Conservation (phyloP, 805 yeast genomes). For the Debaryomyces maramus region DNA sequence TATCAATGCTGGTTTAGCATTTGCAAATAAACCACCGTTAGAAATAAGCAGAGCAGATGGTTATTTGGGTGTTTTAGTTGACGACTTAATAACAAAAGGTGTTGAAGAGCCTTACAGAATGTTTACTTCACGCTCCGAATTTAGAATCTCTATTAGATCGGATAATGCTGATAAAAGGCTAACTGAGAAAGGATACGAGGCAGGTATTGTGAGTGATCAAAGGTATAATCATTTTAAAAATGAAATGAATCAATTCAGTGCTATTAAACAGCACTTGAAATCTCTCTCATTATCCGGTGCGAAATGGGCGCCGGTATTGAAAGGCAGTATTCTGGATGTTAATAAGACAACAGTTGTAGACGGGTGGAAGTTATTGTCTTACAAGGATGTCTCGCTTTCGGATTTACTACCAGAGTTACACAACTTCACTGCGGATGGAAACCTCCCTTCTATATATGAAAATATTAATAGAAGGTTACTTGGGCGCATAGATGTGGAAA, state of each 20-base stretch:
- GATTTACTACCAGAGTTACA: slow-evolving; percentile 31
- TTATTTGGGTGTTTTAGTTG: slow-evolving; percentile 87
- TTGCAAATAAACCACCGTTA: slow-evolving; percentile 43
- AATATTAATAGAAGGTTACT: slow-evolving; percentile 41
- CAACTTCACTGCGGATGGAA: slow-evolving; percentile 16
- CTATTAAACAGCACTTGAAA: slow-evolving; percentile 47
- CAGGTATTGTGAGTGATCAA: slow-evolving; percentile 64
- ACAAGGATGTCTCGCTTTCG: slow-evolving; percentile 41
- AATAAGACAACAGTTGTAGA: slow-evolving; percentile 35
- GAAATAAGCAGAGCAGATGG: slow-evolving; percentile 76
- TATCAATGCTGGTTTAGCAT: slow-evolving; percentile 80
- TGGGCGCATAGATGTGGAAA: slow-evolving; percentile 71
- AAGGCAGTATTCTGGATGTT: slow-evolving; percentile 49
- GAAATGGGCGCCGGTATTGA: slow-evolving; percentile 60
- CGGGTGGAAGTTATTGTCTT: slow-evolving; percentile 73
- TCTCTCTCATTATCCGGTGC: slow-evolving; percentile 49
- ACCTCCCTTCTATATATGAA: slow-evolving; percentile 25
- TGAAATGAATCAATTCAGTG: slow-evolving; percentile 48
- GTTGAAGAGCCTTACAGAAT: slow-evolving; percentile 96
- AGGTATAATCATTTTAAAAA: slow-evolving; percentile 51
- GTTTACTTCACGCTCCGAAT: slow-evolving; percentile 97
- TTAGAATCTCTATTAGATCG: slow-evolving; percentile 82
- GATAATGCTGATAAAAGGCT: slow-evolving; percentile 92
- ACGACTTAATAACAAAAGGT: slow-evolving; percentile 92
- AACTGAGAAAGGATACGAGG: slow-evolving; percentile 62